Evolutionary conservation across 805 yeast genomes (phyloP), one percentile per base, ranked within the genome.

Genomic region (Candida stauntonica): DNA sequence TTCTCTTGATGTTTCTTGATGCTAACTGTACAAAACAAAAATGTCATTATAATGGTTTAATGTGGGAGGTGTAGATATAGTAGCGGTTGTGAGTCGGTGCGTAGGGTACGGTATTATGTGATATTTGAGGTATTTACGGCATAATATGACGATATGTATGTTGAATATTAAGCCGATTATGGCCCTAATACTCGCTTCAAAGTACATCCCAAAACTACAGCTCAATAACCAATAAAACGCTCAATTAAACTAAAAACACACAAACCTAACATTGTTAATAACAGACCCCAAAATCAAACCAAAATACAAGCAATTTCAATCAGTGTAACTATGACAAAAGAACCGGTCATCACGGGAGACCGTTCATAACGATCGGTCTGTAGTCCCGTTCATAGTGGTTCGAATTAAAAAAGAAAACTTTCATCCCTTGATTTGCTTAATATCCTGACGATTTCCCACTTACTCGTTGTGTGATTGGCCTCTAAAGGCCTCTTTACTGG

Each of bases 301-400:
- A 18, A 17, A 19, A 13, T 17, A 11, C 33, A 7, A 7, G 5
- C 9, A 7, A 8, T 7, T 11, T 21, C 24, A 21, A 49, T 81
- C 89, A 81, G 89, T 81, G 89, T 82, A 82, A 82, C 89, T 83
- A 83, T 83, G 89, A 83, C 91, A 71, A 68, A 41, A 49, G 63
- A 62, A 58, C 68, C 81, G 75, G 84, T 69, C 71, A 67, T 73
- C 71, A 77, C 77, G 70, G 79, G 72, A 68, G 63, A 62, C 66
- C 31, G 32, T 40, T 47, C 55, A 55, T 40, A 52, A 55, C 58
- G 55, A 45, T 36, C 29, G 36, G 39, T 41, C 45, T 27, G 7
- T 21, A 34, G 36, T 40, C 36, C 45, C 34, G 39, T 35, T 35
- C 39, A 35, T 29, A 34, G 24, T 48, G 67, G 66, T 55, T 50